Evolutionary conservation across 345 rosid species (phyloP), one percentile per base, ranked within the genome.

Genomic region (Gossypium mustelinum): DNA sequence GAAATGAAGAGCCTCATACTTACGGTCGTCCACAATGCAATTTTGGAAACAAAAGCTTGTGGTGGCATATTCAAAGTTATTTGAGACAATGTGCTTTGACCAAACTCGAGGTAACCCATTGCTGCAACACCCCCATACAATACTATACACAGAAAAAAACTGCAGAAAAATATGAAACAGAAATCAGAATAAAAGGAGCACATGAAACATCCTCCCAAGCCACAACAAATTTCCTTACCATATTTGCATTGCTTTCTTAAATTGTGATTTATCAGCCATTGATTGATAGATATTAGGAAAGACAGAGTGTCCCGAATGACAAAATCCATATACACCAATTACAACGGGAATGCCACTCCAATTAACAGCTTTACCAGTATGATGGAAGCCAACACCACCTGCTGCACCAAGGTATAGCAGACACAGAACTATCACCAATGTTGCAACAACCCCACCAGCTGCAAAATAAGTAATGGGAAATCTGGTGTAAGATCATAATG

Each of bases 281-380:
- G 98, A 90, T 62, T 94, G 98, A 78, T 94, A 92, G 72, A 94
- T 91, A 75, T 94, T 94, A 20, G 98, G 97, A 76, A 94, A 88
- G 67, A 94, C 97, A 29, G 98, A 86, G 72, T 94, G 98, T 13
- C 92, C 97, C 27, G 97, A 83, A 44, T 73, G 87, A 79, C 97
- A 90, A 81, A 94, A 94, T 25, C 95, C 95, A 45, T 87, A 88
- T 3, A 92, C 90, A 77, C 98, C 98, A 79, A 89, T 79, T 1
- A 89, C 94, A 87, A 92, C 86, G 7, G 98, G 98, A 82, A 94
- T 78, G 34, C 97, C 97, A 60, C 82, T 88, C 94, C 90, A 87
- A 48, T 90, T 94, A 74, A 90, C 91, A 48, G 83, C 62, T 27
- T 87, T 85, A 71, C 90, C 87, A n/a, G 84, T 82, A 41, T 86